These are phyloP conservation scores for Coelastrella sp. DNA, from an alignment of 139 green algal genomes.

Conservation along the genomic window DNA sequence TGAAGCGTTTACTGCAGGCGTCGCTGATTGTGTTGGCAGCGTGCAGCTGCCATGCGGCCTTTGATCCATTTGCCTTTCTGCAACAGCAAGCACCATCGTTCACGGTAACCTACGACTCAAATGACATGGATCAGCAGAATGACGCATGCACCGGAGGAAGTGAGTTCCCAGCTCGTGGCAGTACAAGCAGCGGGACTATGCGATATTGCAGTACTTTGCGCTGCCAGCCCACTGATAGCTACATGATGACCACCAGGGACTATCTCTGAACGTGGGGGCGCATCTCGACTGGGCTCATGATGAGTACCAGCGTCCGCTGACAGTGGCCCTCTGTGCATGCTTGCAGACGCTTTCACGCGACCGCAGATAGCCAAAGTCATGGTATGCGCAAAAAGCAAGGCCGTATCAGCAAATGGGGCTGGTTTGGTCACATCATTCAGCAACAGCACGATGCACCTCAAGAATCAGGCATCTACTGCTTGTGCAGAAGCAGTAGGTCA, in stretches of 20 bases:
- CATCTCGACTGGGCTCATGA: no score
- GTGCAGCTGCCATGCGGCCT: neutral
- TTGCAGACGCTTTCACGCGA: conserved; percentile 36
- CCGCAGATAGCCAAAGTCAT: conserved; percentile 37
- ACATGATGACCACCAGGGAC: neutral
- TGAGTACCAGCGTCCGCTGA: neutral
- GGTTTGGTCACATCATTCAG: conserved; percentile 30
- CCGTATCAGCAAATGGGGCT: conserved; percentile 37
- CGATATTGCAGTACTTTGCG: no score
- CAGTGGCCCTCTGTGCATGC: neutral
- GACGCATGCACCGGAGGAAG: conserved; percentile 43
- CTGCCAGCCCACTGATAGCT: neutral
- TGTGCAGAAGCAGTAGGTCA: conserved; percentile 48
- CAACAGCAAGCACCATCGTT: conserved; percentile 24
- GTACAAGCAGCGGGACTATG: neutral
- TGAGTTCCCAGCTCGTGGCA: conserved; percentile 24
- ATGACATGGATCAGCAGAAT: neutral
- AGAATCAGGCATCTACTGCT: conserved; percentile 32
- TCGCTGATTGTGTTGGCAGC: conserved; percentile 16
- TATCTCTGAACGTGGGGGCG: neutral
- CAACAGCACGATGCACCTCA: conserved; percentile 36
- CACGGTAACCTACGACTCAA: neutral
- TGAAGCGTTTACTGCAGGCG: neutral
- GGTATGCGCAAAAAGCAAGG: conserved; percentile 36
- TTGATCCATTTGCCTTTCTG: conserved; percentile 17